A percentile compares a stretch with the other conserved stretches of the same genome.
These are phyloP conservation scores for Nigrospora osmanthi DNA, from an alignment of 2,329 filamentous ascomycete species.

Conservation along the genomic window DNA sequence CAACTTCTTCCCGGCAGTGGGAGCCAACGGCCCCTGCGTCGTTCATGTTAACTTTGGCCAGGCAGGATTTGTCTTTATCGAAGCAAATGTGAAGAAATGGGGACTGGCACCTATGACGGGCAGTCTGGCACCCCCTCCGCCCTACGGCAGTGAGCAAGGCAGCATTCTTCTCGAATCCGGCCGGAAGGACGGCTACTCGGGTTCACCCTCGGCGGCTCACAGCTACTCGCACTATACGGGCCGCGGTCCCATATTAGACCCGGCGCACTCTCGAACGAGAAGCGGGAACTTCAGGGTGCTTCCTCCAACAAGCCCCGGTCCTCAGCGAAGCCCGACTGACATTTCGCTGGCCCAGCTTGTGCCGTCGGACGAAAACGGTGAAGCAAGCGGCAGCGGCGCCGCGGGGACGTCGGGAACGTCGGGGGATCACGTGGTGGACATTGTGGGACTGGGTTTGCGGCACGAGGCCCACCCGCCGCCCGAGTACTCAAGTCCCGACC, in stretches of 20 bases:
- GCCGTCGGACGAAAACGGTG: slow-evolving; percentile 63
- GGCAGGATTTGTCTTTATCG: slow-evolving; percentile 96
- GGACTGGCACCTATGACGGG: slow-evolving; percentile 93
- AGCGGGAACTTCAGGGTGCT: slow-evolving; percentile 73
- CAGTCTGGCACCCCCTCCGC: slow-evolving; percentile 87
- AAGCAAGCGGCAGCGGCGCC: slow-evolving; percentile 45
- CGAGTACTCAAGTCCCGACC: slow-evolving; percentile 60
- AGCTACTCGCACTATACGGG: slow-evolving; percentile 30
- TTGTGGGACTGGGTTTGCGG: slow-evolving; percentile 38
- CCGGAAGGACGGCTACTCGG: slow-evolving; percentile 49
- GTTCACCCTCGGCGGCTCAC: slow-evolving; percentile 30
- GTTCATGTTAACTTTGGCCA: slow-evolving; percentile 98
- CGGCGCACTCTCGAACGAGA: slow-evolving; percentile 64
- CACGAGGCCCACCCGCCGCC: slow-evolving; percentile 58
- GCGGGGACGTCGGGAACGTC: slow-evolving; percentile 11
- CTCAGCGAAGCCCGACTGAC: slow-evolving; percentile 84
- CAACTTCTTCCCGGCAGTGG: slow-evolving; percentile 97
- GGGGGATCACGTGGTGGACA: slow-evolving; percentile 27
- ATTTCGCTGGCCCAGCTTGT: slow-evolving; percentile 88
- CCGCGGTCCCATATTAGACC: slow-evolving; percentile 34
- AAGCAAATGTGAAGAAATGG: slow-evolving; percentile 99
- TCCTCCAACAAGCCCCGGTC: slow-evolving; percentile 77
- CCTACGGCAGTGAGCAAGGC: slow-evolving; percentile 94
- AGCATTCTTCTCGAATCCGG: slow-evolving; percentile 91
- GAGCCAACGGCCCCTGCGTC: slow-evolving; percentile 84